Conservation (phyloP, 1,284 basidiomycete genomes). For the Fomitopsis palustris region DNA sequence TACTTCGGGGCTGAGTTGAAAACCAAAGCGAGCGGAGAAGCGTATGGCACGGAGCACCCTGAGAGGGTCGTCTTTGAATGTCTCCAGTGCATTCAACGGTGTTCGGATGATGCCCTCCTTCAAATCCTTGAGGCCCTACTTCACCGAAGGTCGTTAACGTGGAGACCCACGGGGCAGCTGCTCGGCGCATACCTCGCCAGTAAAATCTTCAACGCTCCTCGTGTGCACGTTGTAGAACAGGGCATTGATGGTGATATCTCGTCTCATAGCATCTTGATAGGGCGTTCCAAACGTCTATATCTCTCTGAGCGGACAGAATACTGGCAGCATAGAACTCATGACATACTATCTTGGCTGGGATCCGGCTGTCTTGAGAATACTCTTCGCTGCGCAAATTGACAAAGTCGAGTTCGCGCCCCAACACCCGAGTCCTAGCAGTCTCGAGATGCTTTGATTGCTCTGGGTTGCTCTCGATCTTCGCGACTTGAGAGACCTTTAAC, state of each 20-base stretch:
- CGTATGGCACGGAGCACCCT: constrained; percentile 88
- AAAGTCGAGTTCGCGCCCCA: constrained; percentile 88
- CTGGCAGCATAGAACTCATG: neutral
- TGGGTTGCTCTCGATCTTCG: constrained; percentile 91
- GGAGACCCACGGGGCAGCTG: neutral
- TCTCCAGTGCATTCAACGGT: constrained; percentile 82
- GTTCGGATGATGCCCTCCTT: constrained; percentile 83
- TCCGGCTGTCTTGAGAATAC: constrained; percentile 85
- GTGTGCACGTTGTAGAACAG: constrained; percentile 97
- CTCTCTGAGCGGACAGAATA: neutral
- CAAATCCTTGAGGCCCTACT: constrained; percentile 83
- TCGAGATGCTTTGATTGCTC: constrained; percentile 99
- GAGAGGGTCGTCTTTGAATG: constrained; percentile 93
- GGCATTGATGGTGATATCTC: constrained; percentile 96
- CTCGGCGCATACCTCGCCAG: constrained; percentile 55
- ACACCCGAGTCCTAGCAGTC: constrained; percentile 86
- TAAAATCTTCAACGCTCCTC: constrained; percentile 86
- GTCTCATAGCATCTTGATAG: constrained; percentile 83
- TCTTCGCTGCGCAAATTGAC: constrained; percentile 94
- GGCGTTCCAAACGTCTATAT: constrained; percentile 88
- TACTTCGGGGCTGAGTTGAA: constrained; percentile 75
- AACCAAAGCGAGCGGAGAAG: constrained; percentile 90
- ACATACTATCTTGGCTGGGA: constrained; percentile 83
- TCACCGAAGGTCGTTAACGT: constrained; percentile 5
- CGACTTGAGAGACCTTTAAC: constrained; percentile 57